Evolutionary conservation across 192 early-diverging fungal species (phyloP).

Genomic region (Backusella morwellensis): DNA sequence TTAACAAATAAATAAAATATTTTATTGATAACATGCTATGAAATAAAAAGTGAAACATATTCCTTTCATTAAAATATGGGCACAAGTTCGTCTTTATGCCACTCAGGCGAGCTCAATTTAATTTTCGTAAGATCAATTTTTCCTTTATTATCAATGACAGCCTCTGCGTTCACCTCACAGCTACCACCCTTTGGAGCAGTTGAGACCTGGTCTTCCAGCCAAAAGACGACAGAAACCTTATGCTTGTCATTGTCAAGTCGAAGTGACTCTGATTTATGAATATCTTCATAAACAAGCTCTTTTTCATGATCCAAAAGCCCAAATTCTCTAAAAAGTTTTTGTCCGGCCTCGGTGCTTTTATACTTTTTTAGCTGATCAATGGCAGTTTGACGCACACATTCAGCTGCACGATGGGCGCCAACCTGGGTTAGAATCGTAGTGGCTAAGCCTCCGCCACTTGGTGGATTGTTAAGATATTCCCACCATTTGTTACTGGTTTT

Average conservation of each 20-base stretch:
- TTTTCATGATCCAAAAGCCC: not conserved
- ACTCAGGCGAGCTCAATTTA: slow-evolving; percentile 4
- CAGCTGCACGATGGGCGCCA: slow-evolving; percentile 19
- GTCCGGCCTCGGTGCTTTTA: not conserved
- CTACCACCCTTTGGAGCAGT: not conserved
- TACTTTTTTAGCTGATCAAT: slow-evolving; percentile 6
- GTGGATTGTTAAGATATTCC: not conserved
- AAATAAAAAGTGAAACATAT: not conserved
- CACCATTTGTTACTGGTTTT: slow-evolving; percentile 18
- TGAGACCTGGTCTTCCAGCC: not conserved
- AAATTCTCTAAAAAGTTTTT: not conserved
- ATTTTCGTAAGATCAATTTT: slow-evolving; percentile 2
- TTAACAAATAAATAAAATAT: not conserved
- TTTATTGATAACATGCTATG: not conserved
- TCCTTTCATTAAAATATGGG: not conserved
- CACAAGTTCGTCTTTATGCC: slow-evolving; percentile 10
- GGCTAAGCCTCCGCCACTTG: not conserved
- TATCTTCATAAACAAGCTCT: slow-evolving; percentile 2
- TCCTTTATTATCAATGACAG: not conserved
- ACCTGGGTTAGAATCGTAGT: not conserved
- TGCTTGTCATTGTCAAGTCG: not conserved
- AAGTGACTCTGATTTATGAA: not conserved
- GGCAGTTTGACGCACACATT: slow-evolving; percentile 11
- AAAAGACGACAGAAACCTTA: not conserved
- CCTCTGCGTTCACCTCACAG: not conserved